Base-by-base conservation (phyloP, 257 asterid genomes). In the Plectranthus barbatus region DNA sequence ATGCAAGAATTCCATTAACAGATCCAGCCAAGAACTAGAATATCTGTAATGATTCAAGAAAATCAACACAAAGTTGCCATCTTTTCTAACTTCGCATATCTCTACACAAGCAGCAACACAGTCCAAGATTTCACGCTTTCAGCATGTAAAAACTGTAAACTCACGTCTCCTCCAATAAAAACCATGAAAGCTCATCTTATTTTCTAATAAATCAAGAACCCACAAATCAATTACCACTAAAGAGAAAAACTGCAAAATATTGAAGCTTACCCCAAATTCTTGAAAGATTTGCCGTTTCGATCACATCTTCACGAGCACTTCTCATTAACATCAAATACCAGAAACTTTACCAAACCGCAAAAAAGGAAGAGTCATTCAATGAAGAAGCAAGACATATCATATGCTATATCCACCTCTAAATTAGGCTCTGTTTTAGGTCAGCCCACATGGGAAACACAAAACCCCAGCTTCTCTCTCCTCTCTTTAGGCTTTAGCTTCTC, bases 381-480 rank as follows among this genome's bases (percentile, higher is more conserved):
- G 76, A 46, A 76, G 76, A 76, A 70, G 87, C 50, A 76, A 82
- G 77, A 48, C 26, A 70, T 70, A 62, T 66, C 26, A 70, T 70
- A 62, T 66, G 50, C 56, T 12, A n/a, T n/a, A 53, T 44, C 60
- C 70, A 62, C 70, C 65, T 53, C 51, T 55, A 68, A 62, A 51
- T 60, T 66, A 72, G 73, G 70, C 57, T 72, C 64, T 31, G 65
- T 67, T 80, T 76, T 62, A 76, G 82, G 85, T 82, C 64, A 75
- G 85, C 76, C 76, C 85, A 82, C 84, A 68, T 75, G 88, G 78
- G 71, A 60, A 67, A 33, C 9, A 19, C 10, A 19, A 52, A 53
- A 7, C 52, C 69, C 71, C 60, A 51, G 37, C 66, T 60, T 23
- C 51, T n/a, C 67, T 62, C 58, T 34, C 65, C 51, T 45, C 56